Evolutionary conservation across 2,329 filamentous ascomycete genomes (phyloP).

Genomic region (Fusarium setosum): DNA sequence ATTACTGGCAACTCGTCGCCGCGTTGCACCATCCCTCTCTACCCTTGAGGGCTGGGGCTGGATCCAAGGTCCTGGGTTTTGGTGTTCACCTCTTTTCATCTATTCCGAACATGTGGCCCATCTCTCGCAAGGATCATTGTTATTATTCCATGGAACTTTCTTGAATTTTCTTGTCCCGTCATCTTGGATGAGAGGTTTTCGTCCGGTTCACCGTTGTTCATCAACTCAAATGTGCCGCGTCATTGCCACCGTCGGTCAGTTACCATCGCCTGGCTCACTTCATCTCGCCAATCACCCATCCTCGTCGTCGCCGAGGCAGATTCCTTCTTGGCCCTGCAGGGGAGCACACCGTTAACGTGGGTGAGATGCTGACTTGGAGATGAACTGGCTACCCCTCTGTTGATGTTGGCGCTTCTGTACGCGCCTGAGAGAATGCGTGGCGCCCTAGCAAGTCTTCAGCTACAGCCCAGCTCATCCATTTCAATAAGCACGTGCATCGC

Average conservation of each 20-base stretch:
- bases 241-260: conserved; percentile 16
- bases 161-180: background rate
- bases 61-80: conserved; percentile 2
- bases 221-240: conserved; percentile 16
- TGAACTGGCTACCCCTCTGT: background rate
- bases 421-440: background rate
- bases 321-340: conserved; percentile 17
- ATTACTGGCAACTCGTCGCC: background rate
- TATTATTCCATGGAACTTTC: background rate
- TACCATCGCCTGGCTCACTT: background rate
- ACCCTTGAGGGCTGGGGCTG: background rate
- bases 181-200: conserved; percentile 2
- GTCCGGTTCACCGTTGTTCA: conserved; percentile 11
- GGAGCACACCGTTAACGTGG: conserved; percentile 6
- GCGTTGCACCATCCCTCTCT: background rate
- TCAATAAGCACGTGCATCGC: background rate
- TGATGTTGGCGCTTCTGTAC: background rate
- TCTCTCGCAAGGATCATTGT: conserved; percentile 17
- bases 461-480: background rate
- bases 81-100: conserved; percentile 9
- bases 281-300: conserved; percentile 24
- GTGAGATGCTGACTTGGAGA: conserved; percentile 1
- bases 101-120: conserved; percentile 23
- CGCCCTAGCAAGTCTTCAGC: background rate
- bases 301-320: background rate